Base-by-base conservation (phyloP, 345 rosid species). In the Angophora floribunda region DNA sequence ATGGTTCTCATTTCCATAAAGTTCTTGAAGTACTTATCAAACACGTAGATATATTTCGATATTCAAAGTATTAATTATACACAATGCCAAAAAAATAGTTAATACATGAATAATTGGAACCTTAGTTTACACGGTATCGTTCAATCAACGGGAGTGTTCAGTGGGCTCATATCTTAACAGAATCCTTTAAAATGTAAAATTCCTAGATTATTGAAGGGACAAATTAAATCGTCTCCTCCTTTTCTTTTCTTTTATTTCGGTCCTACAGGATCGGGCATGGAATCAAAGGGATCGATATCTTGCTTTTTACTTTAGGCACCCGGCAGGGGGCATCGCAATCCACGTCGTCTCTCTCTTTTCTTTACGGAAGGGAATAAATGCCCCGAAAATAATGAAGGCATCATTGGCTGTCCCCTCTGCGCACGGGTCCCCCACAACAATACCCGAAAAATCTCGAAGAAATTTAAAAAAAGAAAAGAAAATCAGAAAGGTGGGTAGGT, bases 21-120 rank as follows among this genome's bases (percentile, higher is more conserved):
- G 3, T 75, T 75, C 12, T 0, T 4, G 0, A 32, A 17, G 80
- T 13, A 32, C 24, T 67, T 4, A 2, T 16, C 1, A 6, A 36
- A 9, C 2, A 9, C 2, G 6, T 5, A 0, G 0, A 0, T 4
- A 17, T 2, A 70, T 70, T 36, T 70, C 13, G 1, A 70, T 5
- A 22, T 70, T 19, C 3, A 3, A 36, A 41, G 82, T 36, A 41
- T 36, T 19, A 1, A 75, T 36, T 9, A 19, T 21, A 41, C 28
- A 41, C 21, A 10, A 16, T 1, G 0, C 13, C 7, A 70, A 10
- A 7, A 16, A 67, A 41, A 45, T 4, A 16, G 9, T 8, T 36
- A 36, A 8, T 67, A 6, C 1, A 15, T 1, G 1, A 12, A 26
- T 1, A 5, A 36, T 75, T 9, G 1, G 49, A 41, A 32, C 5